Percentiles rank a stretch among this genome's conserved stretches.
phyloP scores from a whole-genome alignment of 2,329 filamentous ascomycete genomes.

The Coniochaeta sp. region DNA sequence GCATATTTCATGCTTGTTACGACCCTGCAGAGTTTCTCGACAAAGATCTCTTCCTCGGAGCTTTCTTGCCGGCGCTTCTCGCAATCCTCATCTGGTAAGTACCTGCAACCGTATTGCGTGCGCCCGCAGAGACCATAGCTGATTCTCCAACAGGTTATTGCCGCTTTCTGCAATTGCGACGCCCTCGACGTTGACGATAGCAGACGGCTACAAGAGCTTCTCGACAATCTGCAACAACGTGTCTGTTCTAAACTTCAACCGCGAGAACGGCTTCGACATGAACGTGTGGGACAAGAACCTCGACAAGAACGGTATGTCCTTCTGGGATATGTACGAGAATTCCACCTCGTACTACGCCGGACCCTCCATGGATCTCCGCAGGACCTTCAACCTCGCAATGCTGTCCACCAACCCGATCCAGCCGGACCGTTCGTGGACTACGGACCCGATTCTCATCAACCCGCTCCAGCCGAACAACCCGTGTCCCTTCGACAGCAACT shows the following conservation, averaged over 20 bases:
- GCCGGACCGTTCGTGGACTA: not conserved
- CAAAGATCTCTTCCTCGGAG: not conserved
- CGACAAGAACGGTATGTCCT: conserved; percentile 4
- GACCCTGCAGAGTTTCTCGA: not conserved
- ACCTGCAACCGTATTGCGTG: not conserved
- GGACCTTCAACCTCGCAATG: conserved; percentile 5
- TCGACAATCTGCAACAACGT: conserved; percentile 4
- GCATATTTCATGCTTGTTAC: conserved; percentile 5
- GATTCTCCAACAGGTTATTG: conserved; percentile 3
- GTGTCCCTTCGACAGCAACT: conserved; percentile 6
- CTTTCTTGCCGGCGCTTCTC: not conserved
- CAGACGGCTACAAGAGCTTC: not conserved
- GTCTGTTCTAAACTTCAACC: conserved; percentile 6
- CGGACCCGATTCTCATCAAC: not conserved
- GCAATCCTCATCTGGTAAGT: not conserved
- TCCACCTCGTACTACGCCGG: conserved; percentile 3
- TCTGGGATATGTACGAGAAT: conserved; percentile 5
- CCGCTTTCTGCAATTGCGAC: conserved; percentile 10
- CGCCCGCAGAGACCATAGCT: not conserved
- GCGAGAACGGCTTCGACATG: conserved; percentile 7
- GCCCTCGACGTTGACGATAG: conserved; percentile 7
- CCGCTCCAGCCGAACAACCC: conserved; percentile 2
- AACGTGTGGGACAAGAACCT: not conserved
- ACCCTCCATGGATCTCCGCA: conserved; percentile 4
- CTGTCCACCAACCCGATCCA: conserved; percentile 5